phyloP scores from a whole-genome alignment of 192 early-diverging fungal species.

The Spizellomyces sp. region DNA sequence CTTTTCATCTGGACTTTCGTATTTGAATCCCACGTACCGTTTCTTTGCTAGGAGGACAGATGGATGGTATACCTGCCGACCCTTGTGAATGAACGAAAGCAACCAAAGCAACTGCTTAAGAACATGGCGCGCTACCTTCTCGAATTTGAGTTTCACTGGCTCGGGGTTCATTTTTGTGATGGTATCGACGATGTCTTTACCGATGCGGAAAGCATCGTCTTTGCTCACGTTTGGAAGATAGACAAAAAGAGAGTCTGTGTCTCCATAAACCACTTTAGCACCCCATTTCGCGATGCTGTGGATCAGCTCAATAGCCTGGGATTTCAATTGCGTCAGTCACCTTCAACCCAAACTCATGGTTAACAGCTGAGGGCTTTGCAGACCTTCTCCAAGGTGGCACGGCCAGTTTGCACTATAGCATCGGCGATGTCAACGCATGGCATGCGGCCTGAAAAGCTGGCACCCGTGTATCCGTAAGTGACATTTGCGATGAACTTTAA shows the following conservation, averaged over 20 bases:
- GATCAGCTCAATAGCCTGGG: constrained; percentile 62
- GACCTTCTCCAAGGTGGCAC: constrained; percentile 77
- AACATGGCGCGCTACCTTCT: constrained; percentile 62
- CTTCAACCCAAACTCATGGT: background rate
- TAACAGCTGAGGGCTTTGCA: background rate
- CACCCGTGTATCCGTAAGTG: constrained; percentile 86
- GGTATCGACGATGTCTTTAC: constrained; percentile 75
- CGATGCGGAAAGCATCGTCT: constrained; percentile 78
- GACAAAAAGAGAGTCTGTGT: constrained; percentile 94
- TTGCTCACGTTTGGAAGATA: constrained; percentile 64
- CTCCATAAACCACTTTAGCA: constrained; percentile 87
- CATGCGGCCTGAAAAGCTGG: constrained; percentile 87
- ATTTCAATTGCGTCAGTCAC: background rate
- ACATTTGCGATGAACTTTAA: constrained; percentile 94
- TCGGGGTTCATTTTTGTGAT: constrained; percentile 75
- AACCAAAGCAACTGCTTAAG: background rate
- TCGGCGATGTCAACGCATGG: constrained; percentile 89
- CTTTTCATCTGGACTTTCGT: constrained; percentile 59
- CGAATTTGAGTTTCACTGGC: constrained; percentile 91
- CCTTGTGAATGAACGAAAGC: background rate
- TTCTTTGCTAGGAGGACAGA: constrained; percentile 91
- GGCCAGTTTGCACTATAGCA: constrained; percentile 84
- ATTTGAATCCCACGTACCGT: constrained; percentile 90
- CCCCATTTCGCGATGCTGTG: constrained; percentile 66
- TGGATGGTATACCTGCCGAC: constrained; percentile 74